Base-by-base conservation (phyloP, 306 rosid genomes). In the Sicyos baderoa region DNA sequence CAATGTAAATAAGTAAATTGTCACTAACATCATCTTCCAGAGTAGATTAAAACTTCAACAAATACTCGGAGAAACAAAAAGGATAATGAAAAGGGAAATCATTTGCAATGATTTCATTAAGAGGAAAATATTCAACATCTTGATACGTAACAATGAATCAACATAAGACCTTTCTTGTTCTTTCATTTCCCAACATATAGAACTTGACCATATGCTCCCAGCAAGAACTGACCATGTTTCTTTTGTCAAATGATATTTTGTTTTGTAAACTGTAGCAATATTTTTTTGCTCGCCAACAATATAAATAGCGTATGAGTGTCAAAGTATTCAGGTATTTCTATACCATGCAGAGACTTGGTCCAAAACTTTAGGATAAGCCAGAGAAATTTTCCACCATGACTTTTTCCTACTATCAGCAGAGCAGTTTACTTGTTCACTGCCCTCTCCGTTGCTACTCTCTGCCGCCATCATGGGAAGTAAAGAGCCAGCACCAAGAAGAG, bases 401-500 rank as follows among this genome's bases (percentile, higher is more conserved):
- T 83, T 87, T 66, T 86, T 86, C 75, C 81, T 71, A 68, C 86
- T 84, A 74, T 77, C 82, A 57, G 68, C 70, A 25, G 82, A 76
- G 77, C 77, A 54, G 72, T 54, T 84, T 77, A 79, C 75, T 80
- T 80, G 76, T 80, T 76, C 85, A 53, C 68, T 72, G 53, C 68
- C 76, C 73, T 82, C 88, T 77, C 82, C 84, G 47, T 66, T 76
- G 66, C 68, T 69, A 71, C 76, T 80, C 62, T 68, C 79, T 71
- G 77, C 81, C 13, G 78, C 82, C 71, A 76, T 64, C 77, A 78
- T 79, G 42, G 97, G 97, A 81, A 91, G 86, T 73, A 74, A 79
- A 37, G 90, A 84, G 78, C 83, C 86, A 68, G 88, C 86, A 77
- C 96, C 96, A 55, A 91, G 97, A 81, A 91, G 96, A 37, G 96